These are phyloP conservation scores for Pythium plurisporium DNA, from an alignment of 352 stramenopile genomes.

Conservation along the genomic window DNA sequence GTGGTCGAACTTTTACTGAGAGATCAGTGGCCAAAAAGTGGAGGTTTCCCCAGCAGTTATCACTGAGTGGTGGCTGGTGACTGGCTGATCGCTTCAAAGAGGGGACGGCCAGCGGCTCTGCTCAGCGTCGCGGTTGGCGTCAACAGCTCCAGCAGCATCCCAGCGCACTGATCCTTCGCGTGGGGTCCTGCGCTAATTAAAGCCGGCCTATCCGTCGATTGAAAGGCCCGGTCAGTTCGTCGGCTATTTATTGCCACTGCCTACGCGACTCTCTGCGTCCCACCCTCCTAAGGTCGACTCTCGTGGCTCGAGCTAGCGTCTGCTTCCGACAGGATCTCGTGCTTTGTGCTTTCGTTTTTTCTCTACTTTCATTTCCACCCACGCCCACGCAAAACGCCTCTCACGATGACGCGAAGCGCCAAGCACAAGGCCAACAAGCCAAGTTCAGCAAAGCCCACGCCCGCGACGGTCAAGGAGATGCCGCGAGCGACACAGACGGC, in stretches of 20 bases:
- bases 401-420: conserved; percentile 14
- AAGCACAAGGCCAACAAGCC: conserved; percentile 16
- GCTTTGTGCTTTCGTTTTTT: background rate
- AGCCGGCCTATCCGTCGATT: background rate
- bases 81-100: conserved; percentile 13
- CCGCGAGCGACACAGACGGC: no score
- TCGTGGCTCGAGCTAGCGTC: background rate
- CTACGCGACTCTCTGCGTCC: background rate
- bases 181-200: conserved; percentile 13
- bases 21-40: conserved; percentile 14
- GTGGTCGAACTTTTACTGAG: background rate
- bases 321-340: background rate
- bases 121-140: background rate
- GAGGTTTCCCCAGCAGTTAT: background rate
- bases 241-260: background rate
- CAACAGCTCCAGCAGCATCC: conserved; percentile 6
- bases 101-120: conserved; percentile 9
- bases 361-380: conserved; percentile 3
- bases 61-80: conserved; percentile 5
- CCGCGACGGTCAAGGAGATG: no score
- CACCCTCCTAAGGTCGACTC: background rate
- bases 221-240: background rate
- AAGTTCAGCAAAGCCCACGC: background rate
- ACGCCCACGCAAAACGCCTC: conserved; percentile 3
- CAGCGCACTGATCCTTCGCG: background rate